Conservation (phyloP, 73 alveolate species). For the Tetrahymena borealis region DNA sequence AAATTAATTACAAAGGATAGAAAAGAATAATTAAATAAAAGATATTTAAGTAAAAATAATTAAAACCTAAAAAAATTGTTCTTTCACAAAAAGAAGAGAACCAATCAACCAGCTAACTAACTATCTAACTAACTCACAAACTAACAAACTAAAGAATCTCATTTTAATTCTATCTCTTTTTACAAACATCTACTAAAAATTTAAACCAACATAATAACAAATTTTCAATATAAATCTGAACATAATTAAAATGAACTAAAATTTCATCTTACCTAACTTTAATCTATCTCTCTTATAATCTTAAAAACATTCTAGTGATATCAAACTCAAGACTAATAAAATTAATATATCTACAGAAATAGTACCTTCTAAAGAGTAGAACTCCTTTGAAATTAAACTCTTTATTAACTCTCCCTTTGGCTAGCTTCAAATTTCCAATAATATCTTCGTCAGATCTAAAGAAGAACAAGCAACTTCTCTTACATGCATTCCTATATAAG, state of each 20-base stretch:
- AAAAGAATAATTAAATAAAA: neutral
- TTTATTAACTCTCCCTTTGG: neutral
- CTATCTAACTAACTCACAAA: neutral
- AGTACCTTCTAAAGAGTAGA: neutral
- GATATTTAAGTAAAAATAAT: neutral
- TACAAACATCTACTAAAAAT: neutral
- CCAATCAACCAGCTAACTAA: neutral
- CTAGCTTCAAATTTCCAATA: neutral
- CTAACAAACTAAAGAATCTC: neutral
- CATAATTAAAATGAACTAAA: neutral
- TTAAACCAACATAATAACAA: neutral
- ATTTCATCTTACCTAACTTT: neutral
- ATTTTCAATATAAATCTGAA: neutral
- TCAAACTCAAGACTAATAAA: neutral
- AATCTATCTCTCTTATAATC: neutral
- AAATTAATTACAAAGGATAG: neutral
- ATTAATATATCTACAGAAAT: neutral
- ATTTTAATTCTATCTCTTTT: neutral
- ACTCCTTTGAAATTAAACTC: neutral
- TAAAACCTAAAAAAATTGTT: neutral
- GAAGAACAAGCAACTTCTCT: neutral
- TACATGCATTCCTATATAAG: neutral
- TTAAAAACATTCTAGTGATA: neutral
- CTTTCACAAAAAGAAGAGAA: neutral
- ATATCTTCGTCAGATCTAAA: neutral